phyloP scores from a whole-genome alignment of 1,284 basidiomycete genomes.

The Exsudoporus floridanus region DNA sequence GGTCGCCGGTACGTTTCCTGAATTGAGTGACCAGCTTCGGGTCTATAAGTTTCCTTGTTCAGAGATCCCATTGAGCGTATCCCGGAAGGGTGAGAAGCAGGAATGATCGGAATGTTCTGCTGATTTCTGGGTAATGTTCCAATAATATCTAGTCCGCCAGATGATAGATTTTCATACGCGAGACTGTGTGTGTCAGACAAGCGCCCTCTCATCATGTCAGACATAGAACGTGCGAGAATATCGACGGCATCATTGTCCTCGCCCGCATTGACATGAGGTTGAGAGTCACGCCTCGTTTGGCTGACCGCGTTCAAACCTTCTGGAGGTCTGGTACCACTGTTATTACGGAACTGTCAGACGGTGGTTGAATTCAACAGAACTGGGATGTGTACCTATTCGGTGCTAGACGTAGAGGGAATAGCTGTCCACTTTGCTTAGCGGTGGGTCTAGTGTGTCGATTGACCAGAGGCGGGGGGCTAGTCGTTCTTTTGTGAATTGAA shows the following conservation, averaged over 20 bases:
- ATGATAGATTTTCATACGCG: slow-evolving; percentile 5
- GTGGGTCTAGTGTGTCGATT: slow-evolving; percentile 12
- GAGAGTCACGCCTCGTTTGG: not conserved
- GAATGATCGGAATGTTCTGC: not conserved
- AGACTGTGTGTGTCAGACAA: not conserved
- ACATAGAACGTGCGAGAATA: slow-evolving; percentile 12
- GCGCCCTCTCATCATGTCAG: slow-evolving; percentile 3
- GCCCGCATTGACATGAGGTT: not conserved
- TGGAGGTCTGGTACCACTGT: not conserved
- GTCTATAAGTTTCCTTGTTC: slow-evolving; percentile 4
- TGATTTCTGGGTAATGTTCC: slow-evolving; percentile 2
- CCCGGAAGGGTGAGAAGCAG: slow-evolving; percentile 11
- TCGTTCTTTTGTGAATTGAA: not conserved
- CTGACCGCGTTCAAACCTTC: not conserved
- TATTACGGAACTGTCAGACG: slow-evolving; percentile 5
- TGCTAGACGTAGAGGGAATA: not conserved
- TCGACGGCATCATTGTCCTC: not conserved
- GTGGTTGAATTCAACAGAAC: not conserved
- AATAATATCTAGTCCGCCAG: not conserved
- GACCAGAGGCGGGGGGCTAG: not conserved
- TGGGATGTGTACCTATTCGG: slow-evolving; percentile 13
- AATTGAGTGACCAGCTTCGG: not conserved
- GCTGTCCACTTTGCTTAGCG: not conserved
- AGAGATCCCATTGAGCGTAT: not conserved
- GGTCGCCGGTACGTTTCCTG: slow-evolving; percentile 6